phyloP scores from a whole-genome alignment of 139 green algal species.

The Closterium sp. region DNA sequence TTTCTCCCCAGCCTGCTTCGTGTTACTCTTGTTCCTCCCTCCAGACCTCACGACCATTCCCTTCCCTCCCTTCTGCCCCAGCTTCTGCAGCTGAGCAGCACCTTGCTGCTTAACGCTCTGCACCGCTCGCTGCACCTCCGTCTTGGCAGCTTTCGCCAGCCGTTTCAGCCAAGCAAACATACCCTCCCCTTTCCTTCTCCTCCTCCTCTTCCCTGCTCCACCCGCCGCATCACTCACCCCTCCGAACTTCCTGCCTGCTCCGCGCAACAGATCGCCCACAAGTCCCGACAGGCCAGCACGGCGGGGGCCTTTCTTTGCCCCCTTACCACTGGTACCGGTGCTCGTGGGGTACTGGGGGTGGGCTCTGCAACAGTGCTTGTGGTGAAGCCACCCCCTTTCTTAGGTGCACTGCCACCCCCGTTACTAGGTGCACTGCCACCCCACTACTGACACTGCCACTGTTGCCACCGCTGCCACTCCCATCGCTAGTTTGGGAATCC shows the following conservation, averaged over 20 bases:
- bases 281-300: too few relatives aligned
- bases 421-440: not conserved
- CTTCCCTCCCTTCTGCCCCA: not conserved
- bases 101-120: not conserved
- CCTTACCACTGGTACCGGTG: too few relatives aligned
- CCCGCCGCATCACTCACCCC: too few relatives aligned
- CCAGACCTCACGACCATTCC: not conserved
- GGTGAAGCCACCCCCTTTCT: not conserved
- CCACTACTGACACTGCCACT: not conserved
- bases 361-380: not conserved
- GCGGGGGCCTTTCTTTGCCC: too few relatives aligned
- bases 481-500: too few relatives aligned
- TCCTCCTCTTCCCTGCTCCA: not conserved
- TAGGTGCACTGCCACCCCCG: not conserved
- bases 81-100: not conserved
- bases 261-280: too few relatives aligned
- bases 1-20: too few relatives aligned
- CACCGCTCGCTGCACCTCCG: not conserved
- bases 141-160: not conserved
- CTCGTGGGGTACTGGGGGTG: not conserved
- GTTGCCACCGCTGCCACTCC: too few relatives aligned
- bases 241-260: not conserved
- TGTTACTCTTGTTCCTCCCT: too few relatives aligned
- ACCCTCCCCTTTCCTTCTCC: not conserved
- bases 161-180: not conserved